These are phyloP conservation scores for Zhuliangozyma parablackwelliae DNA, from an alignment of 1,139 yeast genomes.

Conservation along the genomic window DNA sequence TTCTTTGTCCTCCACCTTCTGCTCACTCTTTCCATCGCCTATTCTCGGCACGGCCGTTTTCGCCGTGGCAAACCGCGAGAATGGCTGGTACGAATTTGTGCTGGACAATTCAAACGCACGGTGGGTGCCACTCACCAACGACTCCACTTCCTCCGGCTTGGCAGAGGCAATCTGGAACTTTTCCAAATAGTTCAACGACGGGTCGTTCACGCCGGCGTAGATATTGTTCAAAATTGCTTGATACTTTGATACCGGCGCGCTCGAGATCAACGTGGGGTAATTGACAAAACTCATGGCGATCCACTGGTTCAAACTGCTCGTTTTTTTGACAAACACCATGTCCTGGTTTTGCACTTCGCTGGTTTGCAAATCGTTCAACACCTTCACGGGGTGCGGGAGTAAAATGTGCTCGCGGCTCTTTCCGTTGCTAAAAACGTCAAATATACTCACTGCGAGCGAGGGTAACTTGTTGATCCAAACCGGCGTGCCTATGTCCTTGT, in stretches of 20 bases:
- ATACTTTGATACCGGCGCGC: slow-evolving; percentile 69
- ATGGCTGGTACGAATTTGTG: slow-evolving; percentile 35
- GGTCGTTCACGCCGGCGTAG: slow-evolving; percentile 7
- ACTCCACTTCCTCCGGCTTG: slow-evolving; percentile 19
- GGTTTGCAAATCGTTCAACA: slow-evolving; percentile 31
- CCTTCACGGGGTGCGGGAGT: slow-evolving; percentile 63
- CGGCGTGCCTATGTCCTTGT: slow-evolving; percentile 61
- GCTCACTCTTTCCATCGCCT: slow-evolving; percentile 19
- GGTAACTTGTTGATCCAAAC: slow-evolving; percentile 75
- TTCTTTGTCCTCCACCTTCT: neutral
- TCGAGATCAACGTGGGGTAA: slow-evolving; percentile 76
- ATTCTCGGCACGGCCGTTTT: slow-evolving; percentile 17
- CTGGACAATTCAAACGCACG: slow-evolving; percentile 29
- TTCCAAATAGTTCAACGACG: slow-evolving; percentile 9
- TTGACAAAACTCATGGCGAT: slow-evolving; percentile 76
- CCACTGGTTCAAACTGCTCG: slow-evolving; percentile 66
- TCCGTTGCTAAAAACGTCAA: slow-evolving; percentile 55
- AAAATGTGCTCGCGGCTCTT: slow-evolving; percentile 35
- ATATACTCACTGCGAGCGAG: slow-evolving; percentile 64
- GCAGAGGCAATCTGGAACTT: slow-evolving; percentile 17
- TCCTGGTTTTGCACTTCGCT: slow-evolving; percentile 28
- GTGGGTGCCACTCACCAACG: slow-evolving; percentile 52
- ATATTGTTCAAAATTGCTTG: slow-evolving; percentile 30
- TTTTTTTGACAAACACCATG: slow-evolving; percentile 59
- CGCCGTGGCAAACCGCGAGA: slow-evolving; percentile 22